A percentile compares a stretch with the other conserved stretches of the same genome.
Evolutionary conservation across 2,329 filamentous ascomycete genomes (phyloP).

Genomic region (Hypocrella siamensis): DNA sequence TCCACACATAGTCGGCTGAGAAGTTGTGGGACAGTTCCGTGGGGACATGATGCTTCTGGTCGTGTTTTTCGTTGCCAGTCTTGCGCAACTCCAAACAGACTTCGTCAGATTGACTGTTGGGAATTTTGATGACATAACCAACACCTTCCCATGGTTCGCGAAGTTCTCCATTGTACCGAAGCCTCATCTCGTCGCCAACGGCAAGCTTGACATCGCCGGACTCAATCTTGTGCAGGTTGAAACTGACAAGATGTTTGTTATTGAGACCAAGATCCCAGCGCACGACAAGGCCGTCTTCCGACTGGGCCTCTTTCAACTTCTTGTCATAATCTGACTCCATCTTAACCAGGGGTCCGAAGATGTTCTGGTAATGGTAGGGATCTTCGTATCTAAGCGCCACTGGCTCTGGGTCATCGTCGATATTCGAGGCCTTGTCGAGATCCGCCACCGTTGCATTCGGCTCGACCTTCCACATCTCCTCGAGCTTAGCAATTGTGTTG

Average conservation of each 20-base stretch:
- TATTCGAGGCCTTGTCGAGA: constrained; percentile 76
- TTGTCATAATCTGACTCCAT: constrained; percentile 99
- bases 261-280: constrained; percentile 93
- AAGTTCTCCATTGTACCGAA: constrained; percentile 91
- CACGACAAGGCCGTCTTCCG: constrained; percentile 86
- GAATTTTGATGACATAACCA: constrained; percentile 97
- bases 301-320: constrained; percentile 96
- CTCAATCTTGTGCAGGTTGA: constrained; percentile 91
- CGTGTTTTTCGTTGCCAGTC: constrained; percentile 83
- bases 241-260: constrained; percentile 92
- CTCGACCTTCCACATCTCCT: constrained; percentile 98
- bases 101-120: constrained; percentile 97
- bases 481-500: constrained; percentile 87
- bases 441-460: constrained; percentile 76
- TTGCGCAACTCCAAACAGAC: constrained; percentile 89
- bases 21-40: constrained; percentile 97
- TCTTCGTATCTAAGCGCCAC: constrained; percentile 92
- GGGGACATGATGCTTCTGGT: constrained; percentile 39
- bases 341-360: constrained; percentile 94
- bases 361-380: constrained; percentile 96
- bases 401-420: constrained; percentile 89
- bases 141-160: constrained; percentile 91
- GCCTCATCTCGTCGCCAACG: constrained; percentile 94
- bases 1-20: constrained; percentile 98
- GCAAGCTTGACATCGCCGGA: constrained; percentile 95